phyloP scores from a whole-genome alignment of 2,329 filamentous ascomycete species.

The Alternaria dauci region DNA sequence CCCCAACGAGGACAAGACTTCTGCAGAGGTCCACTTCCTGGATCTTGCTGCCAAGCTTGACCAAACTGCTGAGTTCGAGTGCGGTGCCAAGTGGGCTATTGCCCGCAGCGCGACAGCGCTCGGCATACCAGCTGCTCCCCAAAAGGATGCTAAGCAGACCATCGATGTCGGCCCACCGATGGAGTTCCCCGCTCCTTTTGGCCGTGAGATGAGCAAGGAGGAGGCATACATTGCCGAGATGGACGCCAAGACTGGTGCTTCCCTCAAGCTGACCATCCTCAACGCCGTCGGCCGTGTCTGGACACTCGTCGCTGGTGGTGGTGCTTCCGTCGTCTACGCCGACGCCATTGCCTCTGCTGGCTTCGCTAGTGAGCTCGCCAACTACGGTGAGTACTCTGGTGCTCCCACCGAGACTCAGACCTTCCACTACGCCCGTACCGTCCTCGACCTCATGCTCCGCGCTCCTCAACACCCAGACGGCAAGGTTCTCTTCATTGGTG shows the following conservation, averaged over 20 bases:
- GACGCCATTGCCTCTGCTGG: slow-evolving; percentile 97
- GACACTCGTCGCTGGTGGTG: slow-evolving; percentile 98
- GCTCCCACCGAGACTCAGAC: slow-evolving; percentile 98
- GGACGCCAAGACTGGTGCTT: slow-evolving; percentile 98
- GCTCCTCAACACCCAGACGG: slow-evolving; percentile 84
- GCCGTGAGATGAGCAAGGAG: slow-evolving; percentile 97
- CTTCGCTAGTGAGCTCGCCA: slow-evolving; percentile 95
- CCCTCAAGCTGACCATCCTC: slow-evolving; percentile 95
- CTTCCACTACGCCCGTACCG: slow-evolving; percentile 97
- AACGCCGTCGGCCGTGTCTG: slow-evolving; percentile 92
- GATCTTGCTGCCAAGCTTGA: slow-evolving; percentile 98
- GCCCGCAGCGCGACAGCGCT: slow-evolving; percentile 89
- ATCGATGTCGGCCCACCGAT: slow-evolving; percentile 97
- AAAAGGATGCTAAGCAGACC: slow-evolving; percentile 78
- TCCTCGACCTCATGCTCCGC: slow-evolving; percentile 96
- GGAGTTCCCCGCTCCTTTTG: slow-evolving; percentile 98
- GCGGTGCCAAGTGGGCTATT: slow-evolving; percentile 98
- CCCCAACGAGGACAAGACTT: slow-evolving; percentile 90
- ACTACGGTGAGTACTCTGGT: slow-evolving; percentile 99
- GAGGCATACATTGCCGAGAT: slow-evolving; percentile 99
- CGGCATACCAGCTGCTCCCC: slow-evolving; percentile 72
- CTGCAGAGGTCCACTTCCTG: slow-evolving; percentile 95
- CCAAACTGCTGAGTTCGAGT: slow-evolving; percentile 99
- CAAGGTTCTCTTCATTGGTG: slow-evolving; percentile 99
- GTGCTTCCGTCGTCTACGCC: slow-evolving; percentile 98